Base-by-base conservation (phyloP, 345 rosid genomes). In the Salix purpurea region DNA sequence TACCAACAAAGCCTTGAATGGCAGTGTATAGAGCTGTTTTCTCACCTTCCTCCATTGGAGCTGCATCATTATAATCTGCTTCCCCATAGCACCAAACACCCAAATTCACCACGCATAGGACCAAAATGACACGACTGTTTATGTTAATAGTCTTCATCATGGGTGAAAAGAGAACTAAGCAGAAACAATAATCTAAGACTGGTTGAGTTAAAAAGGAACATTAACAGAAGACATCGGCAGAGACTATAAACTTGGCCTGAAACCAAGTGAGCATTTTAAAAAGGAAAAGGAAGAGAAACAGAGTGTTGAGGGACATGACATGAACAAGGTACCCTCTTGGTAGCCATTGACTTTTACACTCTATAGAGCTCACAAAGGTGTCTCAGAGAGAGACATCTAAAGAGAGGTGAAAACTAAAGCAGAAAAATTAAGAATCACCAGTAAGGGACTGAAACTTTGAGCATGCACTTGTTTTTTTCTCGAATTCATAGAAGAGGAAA, bases 1-100 rank as follows among this genome's bases (percentile, higher is more conserved):
- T 79, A 69, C 99, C 97, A 9, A 91, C 94, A 77, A 95, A 93
- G 54, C 99, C 99, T 83, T 89, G 90, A 54, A 95, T 84, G 15
- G 93, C 86, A 77, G 89, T 78, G 82, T 88, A 95, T 24, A 95
- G 90, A 48, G 94, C 88, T 64, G 77, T 87, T 85, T 83, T 75
- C 83, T 95, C 98, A 58, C 85, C 81, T 84, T 82, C 77, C 89
- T 86, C 90, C 99, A 93, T 93, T 16, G 92, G 93, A 87, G 92
- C 85, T 64, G 73, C 86, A 81, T 50, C 91, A 65, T 34, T 78
- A 39, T 46, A 46, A 46, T 82, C 90, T 83, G 79, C 85, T 78
- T 85, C 82, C 67, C 83, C 88, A 21, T 46, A 75, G 79, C 89
- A 82, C 78, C 78, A 78, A 71, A 48, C 81, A 48, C 65, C 73